phyloP scores from a whole-genome alignment of 2,329 filamentous ascomycete genomes.

The Monosporascus sp. region DNA sequence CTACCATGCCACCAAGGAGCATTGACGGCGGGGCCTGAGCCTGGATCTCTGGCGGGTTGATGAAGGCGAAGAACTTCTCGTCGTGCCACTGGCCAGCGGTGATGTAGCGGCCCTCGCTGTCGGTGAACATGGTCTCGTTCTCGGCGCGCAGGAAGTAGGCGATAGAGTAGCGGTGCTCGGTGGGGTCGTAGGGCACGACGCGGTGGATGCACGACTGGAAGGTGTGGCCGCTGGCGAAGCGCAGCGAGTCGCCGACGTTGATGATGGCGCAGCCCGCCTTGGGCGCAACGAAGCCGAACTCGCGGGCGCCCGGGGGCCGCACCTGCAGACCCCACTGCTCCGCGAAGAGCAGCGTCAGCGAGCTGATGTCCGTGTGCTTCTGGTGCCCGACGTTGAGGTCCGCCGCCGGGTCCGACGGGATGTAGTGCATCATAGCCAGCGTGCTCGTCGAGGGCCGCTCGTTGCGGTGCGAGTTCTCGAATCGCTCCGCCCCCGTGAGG shows the following conservation, averaged over 20 bases:
- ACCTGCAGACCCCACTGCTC: slow-evolving; percentile 55
- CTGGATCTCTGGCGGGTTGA: slow-evolving; percentile 37
- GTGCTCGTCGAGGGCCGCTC: slow-evolving; percentile 43
- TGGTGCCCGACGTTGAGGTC: slow-evolving; percentile 45
- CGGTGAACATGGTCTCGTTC: slow-evolving; percentile 50
- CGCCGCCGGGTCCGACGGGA: slow-evolving; percentile 36
- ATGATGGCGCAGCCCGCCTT: slow-evolving; percentile 47
- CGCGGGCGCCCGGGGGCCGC: slow-evolving; percentile 41
- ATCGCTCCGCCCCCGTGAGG: slow-evolving; percentile 39
- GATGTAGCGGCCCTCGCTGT: slow-evolving; percentile 48
- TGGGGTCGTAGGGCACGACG: slow-evolving; percentile 46
- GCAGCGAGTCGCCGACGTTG: slow-evolving; percentile 55
- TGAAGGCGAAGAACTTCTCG: slow-evolving; percentile 49
- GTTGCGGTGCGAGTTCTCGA: slow-evolving; percentile 48
- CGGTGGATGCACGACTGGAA: slow-evolving; percentile 54
- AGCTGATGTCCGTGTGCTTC: slow-evolving; percentile 54
- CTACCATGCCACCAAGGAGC: slow-evolving; percentile 44
- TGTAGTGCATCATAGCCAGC: slow-evolving; percentile 52
- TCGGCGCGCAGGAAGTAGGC: slow-evolving; percentile 55
- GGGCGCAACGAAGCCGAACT: slow-evolving; percentile 50
- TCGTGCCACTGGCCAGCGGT: slow-evolving; percentile 51
- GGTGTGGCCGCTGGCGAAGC: slow-evolving; percentile 47
- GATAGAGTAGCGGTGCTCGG: slow-evolving; percentile 53
- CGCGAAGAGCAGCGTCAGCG: slow-evolving; percentile 49
- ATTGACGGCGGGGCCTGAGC: slow-evolving; percentile 43